Conservation (phyloP, 306 rosid genomes). For the Chamaecrista fasciculata region DNA sequence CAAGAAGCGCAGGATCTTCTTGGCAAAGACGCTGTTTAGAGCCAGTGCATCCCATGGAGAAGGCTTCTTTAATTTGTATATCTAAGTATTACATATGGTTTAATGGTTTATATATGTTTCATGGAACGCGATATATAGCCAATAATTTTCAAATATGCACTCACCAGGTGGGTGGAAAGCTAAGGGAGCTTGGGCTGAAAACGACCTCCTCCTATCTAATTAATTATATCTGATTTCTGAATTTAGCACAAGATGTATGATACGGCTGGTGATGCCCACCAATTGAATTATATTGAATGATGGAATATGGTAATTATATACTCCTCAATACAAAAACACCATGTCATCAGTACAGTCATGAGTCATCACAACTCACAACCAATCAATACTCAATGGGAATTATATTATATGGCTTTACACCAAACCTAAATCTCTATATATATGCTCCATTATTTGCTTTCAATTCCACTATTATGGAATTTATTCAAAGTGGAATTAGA, state of each 20-base stretch:
- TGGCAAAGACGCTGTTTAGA: conserved; percentile 34
- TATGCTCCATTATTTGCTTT: conserved; percentile 2
- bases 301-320: too few relatives aligned
- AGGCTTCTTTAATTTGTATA: background rate
- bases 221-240: background rate
- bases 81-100: background rate
- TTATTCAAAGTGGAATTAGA: conserved; percentile 10
- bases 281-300: background rate
- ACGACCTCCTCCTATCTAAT: background rate
- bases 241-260: background rate
- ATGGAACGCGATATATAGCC: background rate
- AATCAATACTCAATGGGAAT: too few relatives aligned
- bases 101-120: conserved; percentile 2
- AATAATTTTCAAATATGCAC: too few relatives aligned
- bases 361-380: too few relatives aligned
- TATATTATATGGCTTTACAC: too few relatives aligned
- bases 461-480: conserved; percentile 22
- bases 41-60: conserved; percentile 41
- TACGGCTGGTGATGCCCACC: background rate
- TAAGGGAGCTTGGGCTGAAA: background rate
- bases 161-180: too few relatives aligned
- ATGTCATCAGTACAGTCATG: too few relatives aligned
- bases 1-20: conserved; percentile 44
- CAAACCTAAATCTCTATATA: background rate
- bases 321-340: background rate